phyloP scores from a whole-genome alignment of 2,329 filamentous ascomycete species.

The Ceratocystis destructans region DNA sequence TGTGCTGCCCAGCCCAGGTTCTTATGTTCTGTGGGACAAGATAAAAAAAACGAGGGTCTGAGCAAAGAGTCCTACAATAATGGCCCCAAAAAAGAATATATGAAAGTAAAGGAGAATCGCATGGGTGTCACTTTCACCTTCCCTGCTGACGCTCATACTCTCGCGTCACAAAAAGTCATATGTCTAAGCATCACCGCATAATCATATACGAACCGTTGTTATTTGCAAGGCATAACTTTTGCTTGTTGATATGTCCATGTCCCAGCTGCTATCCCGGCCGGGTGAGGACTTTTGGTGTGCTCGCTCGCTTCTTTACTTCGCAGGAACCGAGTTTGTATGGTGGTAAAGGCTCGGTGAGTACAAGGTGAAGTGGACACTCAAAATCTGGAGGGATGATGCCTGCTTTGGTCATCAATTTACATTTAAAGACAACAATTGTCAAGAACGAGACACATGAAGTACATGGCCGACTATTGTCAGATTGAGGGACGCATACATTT shows the following conservation, averaged over 20 bases:
- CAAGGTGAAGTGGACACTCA: background rate
- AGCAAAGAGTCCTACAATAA: background rate
- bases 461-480: background rate
- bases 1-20: background rate
- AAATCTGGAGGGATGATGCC: background rate
- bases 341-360: background rate
- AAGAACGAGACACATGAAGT: constrained; percentile 5
- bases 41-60: background rate
- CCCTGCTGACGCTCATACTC: background rate
- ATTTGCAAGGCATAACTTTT: background rate
- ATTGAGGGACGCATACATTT: background rate
- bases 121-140: background rate
- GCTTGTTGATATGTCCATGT: background rate
- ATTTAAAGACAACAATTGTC: background rate
- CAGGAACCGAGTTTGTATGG: background rate
- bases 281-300: background rate
- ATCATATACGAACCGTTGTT: background rate
- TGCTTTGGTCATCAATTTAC: background rate
- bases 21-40: background rate
- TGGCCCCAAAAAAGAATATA: background rate
- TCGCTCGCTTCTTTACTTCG: constrained; percentile 1
- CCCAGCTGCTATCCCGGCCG: background rate
- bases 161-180: background rate
- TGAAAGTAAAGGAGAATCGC: background rate
- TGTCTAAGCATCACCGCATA: background rate